Evolutionary conservation across 2,329 filamentous ascomycete species (phyloP).

Genomic region (Aspergillus sojae): DNA sequence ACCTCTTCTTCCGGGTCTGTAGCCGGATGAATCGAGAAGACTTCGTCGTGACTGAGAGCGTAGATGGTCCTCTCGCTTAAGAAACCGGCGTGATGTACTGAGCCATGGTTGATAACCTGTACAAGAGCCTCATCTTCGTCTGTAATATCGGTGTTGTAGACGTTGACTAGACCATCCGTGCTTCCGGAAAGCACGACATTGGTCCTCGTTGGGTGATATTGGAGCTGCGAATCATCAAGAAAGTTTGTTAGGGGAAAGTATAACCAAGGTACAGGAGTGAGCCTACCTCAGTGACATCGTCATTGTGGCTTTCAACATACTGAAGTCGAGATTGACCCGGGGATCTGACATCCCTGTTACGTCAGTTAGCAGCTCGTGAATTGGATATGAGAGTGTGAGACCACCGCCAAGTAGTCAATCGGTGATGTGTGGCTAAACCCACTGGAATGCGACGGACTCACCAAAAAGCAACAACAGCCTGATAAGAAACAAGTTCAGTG

Average conservation of each 20-base stretch:
- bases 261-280: conserved; percentile 13
- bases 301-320: conserved; percentile 54
- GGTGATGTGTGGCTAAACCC: not conserved
- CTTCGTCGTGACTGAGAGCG: conserved; percentile 65
- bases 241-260: conserved; percentile 17
- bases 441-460: conserved; percentile 30
- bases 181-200: conserved; percentile 61
- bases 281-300: conserved; percentile 61
- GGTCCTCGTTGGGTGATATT: conserved; percentile 56
- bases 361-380: conserved; percentile 30
- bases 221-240: conserved; percentile 36
- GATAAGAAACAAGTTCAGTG: conserved; percentile 53
- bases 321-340: conserved; percentile 38
- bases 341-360: conserved; percentile 47
- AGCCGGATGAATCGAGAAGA: conserved; percentile 60
- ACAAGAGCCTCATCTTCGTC: conserved; percentile 66
- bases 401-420: not conserved
- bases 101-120: conserved; percentile 65
- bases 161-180: conserved; percentile 64
- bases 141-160: conserved; percentile 60
- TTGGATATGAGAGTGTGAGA: not conserved
- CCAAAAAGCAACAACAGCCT: conserved; percentile 48
- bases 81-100: conserved; percentile 65
- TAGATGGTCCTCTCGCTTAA: conserved; percentile 56
- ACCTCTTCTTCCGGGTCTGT: conserved; percentile 53